These are phyloP conservation scores for Phoma herbarum DNA, from an alignment of 2,329 filamentous ascomycete species.

Conservation along the genomic window DNA sequence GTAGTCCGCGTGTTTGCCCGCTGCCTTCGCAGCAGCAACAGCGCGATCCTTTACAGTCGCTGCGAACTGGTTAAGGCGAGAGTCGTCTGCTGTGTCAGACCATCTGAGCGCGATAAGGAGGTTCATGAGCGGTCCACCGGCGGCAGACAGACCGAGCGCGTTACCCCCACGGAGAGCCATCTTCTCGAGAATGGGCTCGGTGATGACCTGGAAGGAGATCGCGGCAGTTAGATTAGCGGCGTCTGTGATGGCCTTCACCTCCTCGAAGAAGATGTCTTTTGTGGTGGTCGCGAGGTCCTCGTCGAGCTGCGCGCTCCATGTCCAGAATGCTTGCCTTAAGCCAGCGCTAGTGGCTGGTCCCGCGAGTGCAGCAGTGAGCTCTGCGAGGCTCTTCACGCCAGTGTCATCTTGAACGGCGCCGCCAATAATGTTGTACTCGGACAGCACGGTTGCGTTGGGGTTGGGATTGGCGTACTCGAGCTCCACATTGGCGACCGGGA, in stretches of 20 bases:
- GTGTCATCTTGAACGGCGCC: constrained; percentile 28
- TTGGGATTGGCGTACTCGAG: constrained; percentile 40
- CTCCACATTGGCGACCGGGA: constrained; percentile 30
- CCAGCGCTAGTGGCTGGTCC: constrained; percentile 21
- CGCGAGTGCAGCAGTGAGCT: constrained; percentile 30
- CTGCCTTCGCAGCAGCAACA: constrained; percentile 14
- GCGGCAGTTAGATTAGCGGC: constrained; percentile 30
- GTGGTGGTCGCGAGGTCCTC: constrained; percentile 28
- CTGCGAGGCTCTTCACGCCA: constrained; percentile 29
- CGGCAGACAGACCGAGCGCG: constrained; percentile 37
- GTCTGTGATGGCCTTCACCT: constrained; percentile 30
- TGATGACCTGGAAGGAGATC: constrained; percentile 41
- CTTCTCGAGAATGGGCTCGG: constrained; percentile 30
- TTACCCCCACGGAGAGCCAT: constrained; percentile 40
- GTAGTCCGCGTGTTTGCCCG: constrained; percentile 24
- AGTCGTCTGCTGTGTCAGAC: constrained; percentile 35
- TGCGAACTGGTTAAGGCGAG: constrained; percentile 29
- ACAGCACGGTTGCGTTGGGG: constrained; percentile 35
- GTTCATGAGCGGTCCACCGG: constrained; percentile 33
- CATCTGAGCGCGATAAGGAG: constrained; percentile 31
- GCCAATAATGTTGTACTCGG: constrained; percentile 38
- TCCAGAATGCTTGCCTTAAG: constrained; percentile 41
- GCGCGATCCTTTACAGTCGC: constrained; percentile 27
- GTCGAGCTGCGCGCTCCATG: constrained; percentile 39
- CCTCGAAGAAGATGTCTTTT: constrained; percentile 36